Evolutionary conservation across 768 basidiomycete species (phyloP), one percentile per base, ranked within the genome.

Genomic region (Paxillus rubicundulus): DNA sequence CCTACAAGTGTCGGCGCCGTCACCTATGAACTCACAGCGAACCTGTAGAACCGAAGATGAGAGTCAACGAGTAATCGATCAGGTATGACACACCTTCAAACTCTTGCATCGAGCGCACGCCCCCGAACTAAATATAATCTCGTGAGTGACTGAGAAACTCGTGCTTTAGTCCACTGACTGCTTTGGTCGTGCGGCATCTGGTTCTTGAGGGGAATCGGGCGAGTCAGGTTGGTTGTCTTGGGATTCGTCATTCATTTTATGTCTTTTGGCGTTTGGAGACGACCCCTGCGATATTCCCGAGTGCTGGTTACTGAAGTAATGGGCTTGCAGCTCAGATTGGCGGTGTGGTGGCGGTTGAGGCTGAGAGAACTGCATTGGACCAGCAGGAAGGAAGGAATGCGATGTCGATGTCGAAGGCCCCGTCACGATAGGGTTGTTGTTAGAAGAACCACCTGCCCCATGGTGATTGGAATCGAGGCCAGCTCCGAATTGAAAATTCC

Each of bases 81-180:
- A 1, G 36, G 14, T 21, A 24, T 1, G 24, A 53, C 61, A 32
- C 54, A 76, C 78, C 69, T 80, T 81, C 49, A 81, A 55, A 24
- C 69, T 69, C 65, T 88, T 89, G 72, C 88, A 90, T 4, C 87
- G 79, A 53, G 76, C 75, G 63, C 88, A 90, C 37, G 87, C 88
- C 18, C 87, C 85, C 40, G 68, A 58, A 21, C 76, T 80, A 58
- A 40, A 47, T 40, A 54, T 33, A 21, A 36, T 48, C 54, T 9
- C 57, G 45, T 16, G 41, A 38, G 28, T 32, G 37, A 28, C 4
- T n/a, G 27, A 8, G 7, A 41, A 21, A 27, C 9, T 20, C n/a
- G 1, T 41, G 47, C 6, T 8, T 4, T 12, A 17, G 16, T 37
- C 8, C 9, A 57, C 70, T 43, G 24, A 69, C 68, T 44, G 54